Percentiles rank a stretch among this genome's conserved stretches.
These are phyloP conservation scores for Geotrichum phurueaensis DNA, from an alignment of 1,139 yeast genomes.

Conservation along the genomic window DNA sequence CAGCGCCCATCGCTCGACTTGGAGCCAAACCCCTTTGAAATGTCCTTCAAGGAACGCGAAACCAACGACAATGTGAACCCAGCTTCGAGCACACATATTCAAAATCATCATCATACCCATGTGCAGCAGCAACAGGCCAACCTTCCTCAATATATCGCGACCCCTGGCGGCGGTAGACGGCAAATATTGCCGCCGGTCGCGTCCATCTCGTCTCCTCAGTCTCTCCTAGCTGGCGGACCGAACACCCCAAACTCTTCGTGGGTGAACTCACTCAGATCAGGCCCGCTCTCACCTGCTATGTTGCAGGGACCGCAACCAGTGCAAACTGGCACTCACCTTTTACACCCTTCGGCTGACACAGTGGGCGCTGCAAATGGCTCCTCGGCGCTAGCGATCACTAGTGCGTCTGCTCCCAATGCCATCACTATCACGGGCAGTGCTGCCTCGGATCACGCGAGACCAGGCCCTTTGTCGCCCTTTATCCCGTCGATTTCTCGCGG, in stretches of 20 bases:
- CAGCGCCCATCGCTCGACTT: conserved; percentile 46
- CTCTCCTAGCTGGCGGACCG: conserved; percentile 22
- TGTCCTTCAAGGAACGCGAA: conserved; percentile 72
- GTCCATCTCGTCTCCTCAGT: conserved; percentile 34
- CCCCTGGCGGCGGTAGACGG: conserved; percentile 31
- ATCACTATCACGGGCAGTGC: conserved; percentile 3
- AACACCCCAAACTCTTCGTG: conserved; percentile 23
- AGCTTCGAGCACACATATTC: conserved; percentile 14
- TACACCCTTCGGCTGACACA: background rate
- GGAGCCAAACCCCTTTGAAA: conserved; percentile 95
- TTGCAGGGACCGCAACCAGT: conserved; percentile 30
- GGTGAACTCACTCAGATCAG: conserved; percentile 29
- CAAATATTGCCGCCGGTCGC: conserved; percentile 36
- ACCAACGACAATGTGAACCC: conserved; percentile 19
- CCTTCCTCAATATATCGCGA: conserved; percentile 21
- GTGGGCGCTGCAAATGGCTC: background rate
- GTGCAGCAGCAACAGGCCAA: conserved; percentile 1
- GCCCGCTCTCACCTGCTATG: conserved; percentile 35
- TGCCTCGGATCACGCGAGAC: conserved; percentile 19
- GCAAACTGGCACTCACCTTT: background rate
- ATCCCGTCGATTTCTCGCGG: conserved; percentile 9
- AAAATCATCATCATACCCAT: background rate
- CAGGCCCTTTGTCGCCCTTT: conserved; percentile 32
- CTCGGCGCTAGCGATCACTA: background rate
- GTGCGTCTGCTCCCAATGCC: conserved; percentile 6